These are phyloP conservation scores for Cordyceps pruinosa DNA, from an alignment of 2,329 filamentous ascomycete genomes.

Conservation along the genomic window DNA sequence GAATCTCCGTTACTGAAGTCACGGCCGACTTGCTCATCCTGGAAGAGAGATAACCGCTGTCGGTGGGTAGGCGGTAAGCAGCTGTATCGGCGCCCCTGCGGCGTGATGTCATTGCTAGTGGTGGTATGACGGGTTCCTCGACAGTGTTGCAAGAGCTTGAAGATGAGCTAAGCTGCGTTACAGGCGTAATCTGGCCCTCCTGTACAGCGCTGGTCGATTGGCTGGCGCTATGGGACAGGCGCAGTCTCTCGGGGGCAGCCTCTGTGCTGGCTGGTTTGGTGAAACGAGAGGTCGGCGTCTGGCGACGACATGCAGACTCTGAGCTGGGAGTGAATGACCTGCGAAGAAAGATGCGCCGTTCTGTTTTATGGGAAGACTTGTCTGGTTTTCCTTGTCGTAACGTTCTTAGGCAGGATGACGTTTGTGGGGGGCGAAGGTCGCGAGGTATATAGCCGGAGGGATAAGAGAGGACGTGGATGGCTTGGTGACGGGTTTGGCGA, in stretches of 20 bases:
- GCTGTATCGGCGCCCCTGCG: not conserved
- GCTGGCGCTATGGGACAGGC: not conserved
- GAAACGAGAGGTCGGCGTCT: not conserved
- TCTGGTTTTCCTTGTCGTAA: not conserved
- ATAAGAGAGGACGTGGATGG: constrained; percentile 37
- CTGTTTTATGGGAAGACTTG: not conserved
- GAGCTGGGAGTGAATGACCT: not conserved
- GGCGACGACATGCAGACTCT: not conserved
- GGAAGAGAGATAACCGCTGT: constrained; percentile 2
- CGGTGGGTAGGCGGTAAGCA: constrained; percentile 1
- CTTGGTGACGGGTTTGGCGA: constrained; percentile 32
- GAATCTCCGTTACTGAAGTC: constrained; percentile 47
- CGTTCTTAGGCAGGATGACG: constrained; percentile 21
- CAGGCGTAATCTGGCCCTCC: not conserved
- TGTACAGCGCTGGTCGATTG: not conserved
- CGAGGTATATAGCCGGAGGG: constrained; percentile 38
- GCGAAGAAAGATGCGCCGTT: not conserved
- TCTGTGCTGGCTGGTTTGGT: not conserved
- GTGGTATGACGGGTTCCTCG: not conserved
- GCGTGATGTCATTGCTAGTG: constrained; percentile 2
- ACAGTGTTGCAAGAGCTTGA: not conserved
- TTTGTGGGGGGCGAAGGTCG: constrained; percentile 33
- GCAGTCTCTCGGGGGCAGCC: not conserved
- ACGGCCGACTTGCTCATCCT: constrained; percentile 43
- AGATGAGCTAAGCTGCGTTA: not conserved